Evolutionary conservation across 192 early-diverging fungal species (phyloP).

Genomic region (Thamnidium elegans): DNA sequence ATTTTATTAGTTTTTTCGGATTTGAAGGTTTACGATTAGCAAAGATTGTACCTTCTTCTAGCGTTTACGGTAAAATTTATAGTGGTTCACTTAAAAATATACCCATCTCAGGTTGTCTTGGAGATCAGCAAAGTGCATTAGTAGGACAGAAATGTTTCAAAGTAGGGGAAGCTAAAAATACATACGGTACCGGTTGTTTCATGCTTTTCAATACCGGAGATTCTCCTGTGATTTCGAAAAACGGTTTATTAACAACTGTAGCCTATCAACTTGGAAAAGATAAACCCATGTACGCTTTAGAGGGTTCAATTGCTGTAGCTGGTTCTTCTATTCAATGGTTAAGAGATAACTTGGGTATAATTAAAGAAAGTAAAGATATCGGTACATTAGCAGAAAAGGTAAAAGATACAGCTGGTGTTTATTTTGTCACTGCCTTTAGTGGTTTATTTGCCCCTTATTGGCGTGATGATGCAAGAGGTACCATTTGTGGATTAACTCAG

Average conservation of each 20-base stretch:
- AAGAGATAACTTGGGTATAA: conserved; percentile 79
- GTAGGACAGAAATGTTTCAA: conserved; percentile 93
- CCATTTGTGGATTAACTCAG: conserved; percentile 85
- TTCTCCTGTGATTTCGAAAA: conserved; percentile 69
- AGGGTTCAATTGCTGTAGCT: conserved; percentile 89
- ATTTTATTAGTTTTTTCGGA: conserved; percentile 28
- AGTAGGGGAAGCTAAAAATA: conserved; percentile 89
- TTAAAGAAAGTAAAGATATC: conserved; percentile 71
- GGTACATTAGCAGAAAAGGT: conserved; percentile 65
- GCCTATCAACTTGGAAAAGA: conserved; percentile 82
- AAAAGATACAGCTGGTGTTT: conserved; percentile 80
- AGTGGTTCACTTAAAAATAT: conserved; percentile 64
- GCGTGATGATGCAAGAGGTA: conserved; percentile 86
- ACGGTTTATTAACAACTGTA: conserved; percentile 87
- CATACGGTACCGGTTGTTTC: conserved; percentile 96
- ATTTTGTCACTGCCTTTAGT: conserved; percentile 94
- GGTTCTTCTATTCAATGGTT: conserved; percentile 91
- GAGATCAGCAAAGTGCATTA: conserved; percentile 93
- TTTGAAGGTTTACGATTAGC: conserved; percentile 64
- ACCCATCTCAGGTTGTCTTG: conserved; percentile 84
- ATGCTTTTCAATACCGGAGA: conserved; percentile 92
- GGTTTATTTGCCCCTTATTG: conserved; percentile 95
- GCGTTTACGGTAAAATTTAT: conserved; percentile 64
- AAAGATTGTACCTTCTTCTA: conserved; percentile 77
- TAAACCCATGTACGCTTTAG: conserved; percentile 78